A percentile compares a stretch with the other conserved stretches of the same genome.
Evolutionary conservation across 768 basidiomycete species (phyloP).

Genomic region (Austroboletus festivus): DNA sequence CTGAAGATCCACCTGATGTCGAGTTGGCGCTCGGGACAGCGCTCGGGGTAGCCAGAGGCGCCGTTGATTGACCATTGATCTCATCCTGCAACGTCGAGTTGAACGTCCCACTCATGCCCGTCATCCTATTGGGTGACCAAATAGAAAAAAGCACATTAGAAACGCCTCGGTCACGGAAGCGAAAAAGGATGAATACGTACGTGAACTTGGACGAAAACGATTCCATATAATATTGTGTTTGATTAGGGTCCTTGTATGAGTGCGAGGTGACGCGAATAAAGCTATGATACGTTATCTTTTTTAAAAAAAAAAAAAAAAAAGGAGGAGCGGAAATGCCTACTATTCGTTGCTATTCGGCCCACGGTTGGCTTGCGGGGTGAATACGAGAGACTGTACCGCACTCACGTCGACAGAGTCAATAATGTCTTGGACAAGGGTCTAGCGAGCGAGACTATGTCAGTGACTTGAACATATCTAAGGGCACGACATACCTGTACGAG

Average conservation of each 20-base stretch:
- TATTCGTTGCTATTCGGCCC: conserved; percentile 58
- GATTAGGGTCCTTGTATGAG: conserved; percentile 51
- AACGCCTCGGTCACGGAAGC: not conserved
- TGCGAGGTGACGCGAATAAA: conserved; percentile 77
- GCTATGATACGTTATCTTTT: no score
- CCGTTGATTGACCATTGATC: conserved; percentile 59
- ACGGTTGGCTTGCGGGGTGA: conserved; percentile 48
- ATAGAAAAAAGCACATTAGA: not conserved
- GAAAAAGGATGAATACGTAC: conserved; percentile 34
- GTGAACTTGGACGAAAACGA: conserved; percentile 79
- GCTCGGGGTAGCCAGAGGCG: conserved; percentile 47
- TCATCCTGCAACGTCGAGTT: conserved; percentile 50
- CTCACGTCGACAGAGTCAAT: conserved; percentile 50
- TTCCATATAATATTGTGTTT: conserved; percentile 54
- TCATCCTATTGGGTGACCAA: conserved; percentile 40
- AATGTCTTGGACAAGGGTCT: conserved; percentile 60
- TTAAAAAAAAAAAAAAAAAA: no score
- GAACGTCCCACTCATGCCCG: conserved; percentile 72
- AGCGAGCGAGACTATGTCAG: no score
- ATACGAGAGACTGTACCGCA: conserved; percentile 40
- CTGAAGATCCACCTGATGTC: conserved; percentile 8
- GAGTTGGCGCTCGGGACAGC: conserved; percentile 6
- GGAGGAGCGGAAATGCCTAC: conserved; percentile 33
- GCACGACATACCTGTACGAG: conserved; percentile 57
- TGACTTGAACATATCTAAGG: no score